Evolutionary conservation across 164 flowering plant species (phyloP), one percentile per base, ranked within the genome.

Genomic region (Piper betle): DNA sequence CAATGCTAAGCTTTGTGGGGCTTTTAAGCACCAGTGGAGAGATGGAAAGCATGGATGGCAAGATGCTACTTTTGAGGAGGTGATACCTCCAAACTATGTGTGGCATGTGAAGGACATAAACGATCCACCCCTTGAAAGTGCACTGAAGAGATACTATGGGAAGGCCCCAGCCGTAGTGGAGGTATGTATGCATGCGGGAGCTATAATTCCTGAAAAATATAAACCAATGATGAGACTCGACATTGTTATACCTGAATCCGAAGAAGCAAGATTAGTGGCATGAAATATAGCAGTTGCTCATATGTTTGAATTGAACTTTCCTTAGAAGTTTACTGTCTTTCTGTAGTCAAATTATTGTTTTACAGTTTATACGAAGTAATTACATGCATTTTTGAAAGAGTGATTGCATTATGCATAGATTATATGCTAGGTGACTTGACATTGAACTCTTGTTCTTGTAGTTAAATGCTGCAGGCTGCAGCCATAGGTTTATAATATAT

Each of bases 1-100:
- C 69, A 75, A 84, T 71, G 96, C 78, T 1, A 93, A 85, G 79
- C 84, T 90, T 3, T 93, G 99, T 65, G 97, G 97, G 17, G 90
- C 71, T 64, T 86, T 84, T 71, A 93, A 93, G 78, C 96, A 90
- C 70, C 97, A 90, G 59, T 88, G 96, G 96, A 82, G 97, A 66
- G 95, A 93, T 62, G 97, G 97, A 64, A 90, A 87, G 77, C 97
- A 93, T 66, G 97, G 97, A 15, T 93, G 99, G 97, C 97, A 93
- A 76, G 91, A 88, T 68, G 99, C 97, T 0, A 80, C 77, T 0
- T 70, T 79, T 10, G 97, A 86, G 55, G 99, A 94, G 68, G 88
- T 90, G 43, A 62, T 93, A 61, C 96, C 97, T 0, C 89, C 94
- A 60, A 90, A 90, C 73, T 62, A 57, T 68, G 97, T 93, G 17